phyloP scores from a whole-genome alignment of 164 flowering plant species.

The Amborella trichopoda region DNA sequence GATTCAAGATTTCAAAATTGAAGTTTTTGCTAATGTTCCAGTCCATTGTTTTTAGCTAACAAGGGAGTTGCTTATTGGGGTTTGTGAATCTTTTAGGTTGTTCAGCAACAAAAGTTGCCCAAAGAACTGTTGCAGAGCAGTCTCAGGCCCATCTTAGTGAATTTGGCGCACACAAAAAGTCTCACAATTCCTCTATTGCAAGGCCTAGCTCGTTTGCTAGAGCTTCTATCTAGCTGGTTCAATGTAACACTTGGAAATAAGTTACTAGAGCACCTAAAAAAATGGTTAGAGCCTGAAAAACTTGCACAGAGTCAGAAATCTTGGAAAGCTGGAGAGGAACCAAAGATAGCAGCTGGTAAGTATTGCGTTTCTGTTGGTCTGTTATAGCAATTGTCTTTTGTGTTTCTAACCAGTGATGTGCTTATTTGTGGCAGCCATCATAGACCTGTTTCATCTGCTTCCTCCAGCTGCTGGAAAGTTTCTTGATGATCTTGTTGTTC shows the following conservation, averaged over 20 bases:
- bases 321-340: conserved; percentile 99
- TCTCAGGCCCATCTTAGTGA: conserved; percentile 93
- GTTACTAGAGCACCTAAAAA: conserved; percentile 89
- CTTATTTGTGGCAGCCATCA: conserved; percentile 69
- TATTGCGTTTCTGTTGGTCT: not conserved
- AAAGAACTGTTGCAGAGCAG: conserved; percentile 96
- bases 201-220: conserved; percentile 94
- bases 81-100: conserved; percentile 38
- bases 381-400: not conserved
- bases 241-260: conserved; percentile 94
- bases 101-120: conserved; percentile 94
- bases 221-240: conserved; percentile 92
- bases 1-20: too few species aligned
- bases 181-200: conserved; percentile 98
- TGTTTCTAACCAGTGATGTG: not conserved
- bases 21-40: too few species aligned
- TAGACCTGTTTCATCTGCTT: conserved; percentile 98
- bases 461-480: conserved; percentile 90
- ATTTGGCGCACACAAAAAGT: conserved; percentile 91
- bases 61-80: too few species aligned
- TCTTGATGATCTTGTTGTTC: conserved; percentile 87
- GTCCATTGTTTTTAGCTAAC: too few species aligned
- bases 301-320: conserved; percentile 89
- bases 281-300: conserved; percentile 99
- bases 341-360: conserved; percentile 96